phyloP scores from a whole-genome alignment of 345 rosid genomes.

The Euphorbia peplus region DNA sequence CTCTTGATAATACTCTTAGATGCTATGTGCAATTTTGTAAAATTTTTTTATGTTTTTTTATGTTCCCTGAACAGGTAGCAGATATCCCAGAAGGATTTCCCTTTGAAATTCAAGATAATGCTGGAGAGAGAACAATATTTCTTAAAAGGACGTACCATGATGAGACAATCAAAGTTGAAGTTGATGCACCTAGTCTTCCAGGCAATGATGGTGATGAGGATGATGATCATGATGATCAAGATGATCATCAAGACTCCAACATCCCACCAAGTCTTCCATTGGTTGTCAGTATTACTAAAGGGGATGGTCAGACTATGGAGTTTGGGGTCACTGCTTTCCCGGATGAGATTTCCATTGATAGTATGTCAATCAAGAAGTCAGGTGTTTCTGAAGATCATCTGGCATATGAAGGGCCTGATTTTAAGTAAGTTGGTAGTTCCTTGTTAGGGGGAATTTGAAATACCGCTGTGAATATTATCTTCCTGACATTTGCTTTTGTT shows the following conservation, averaged over 20 bases:
- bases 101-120: constrained; percentile 48
- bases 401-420: constrained; percentile 68
- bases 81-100: constrained; percentile 47
- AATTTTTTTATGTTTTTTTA: background rate
- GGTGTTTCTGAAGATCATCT: constrained; percentile 40
- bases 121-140: constrained; percentile 52
- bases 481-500: background rate
- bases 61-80: constrained; percentile 18
- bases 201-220: constrained; percentile 27
- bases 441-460: background rate
- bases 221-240: constrained; percentile 19
- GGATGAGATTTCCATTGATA: constrained; percentile 52
- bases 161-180: constrained; percentile 52
- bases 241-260: constrained; percentile 6
- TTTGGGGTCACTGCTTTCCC: constrained; percentile 50
- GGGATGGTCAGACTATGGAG: constrained; percentile 40
- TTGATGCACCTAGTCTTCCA: constrained; percentile 33
- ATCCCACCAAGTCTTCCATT: constrained; percentile 33
- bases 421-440: constrained; percentile 39
- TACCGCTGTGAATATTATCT: background rate
- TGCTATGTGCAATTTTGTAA: background rate
- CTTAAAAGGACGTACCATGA: constrained; percentile 39
- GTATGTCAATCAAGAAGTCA: constrained; percentile 40
- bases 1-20: background rate
- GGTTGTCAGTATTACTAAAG: constrained; percentile 50